These are phyloP conservation scores for Dactylellina parvicollis DNA, from an alignment of 2,329 filamentous ascomycete genomes.

Conservation along the genomic window DNA sequence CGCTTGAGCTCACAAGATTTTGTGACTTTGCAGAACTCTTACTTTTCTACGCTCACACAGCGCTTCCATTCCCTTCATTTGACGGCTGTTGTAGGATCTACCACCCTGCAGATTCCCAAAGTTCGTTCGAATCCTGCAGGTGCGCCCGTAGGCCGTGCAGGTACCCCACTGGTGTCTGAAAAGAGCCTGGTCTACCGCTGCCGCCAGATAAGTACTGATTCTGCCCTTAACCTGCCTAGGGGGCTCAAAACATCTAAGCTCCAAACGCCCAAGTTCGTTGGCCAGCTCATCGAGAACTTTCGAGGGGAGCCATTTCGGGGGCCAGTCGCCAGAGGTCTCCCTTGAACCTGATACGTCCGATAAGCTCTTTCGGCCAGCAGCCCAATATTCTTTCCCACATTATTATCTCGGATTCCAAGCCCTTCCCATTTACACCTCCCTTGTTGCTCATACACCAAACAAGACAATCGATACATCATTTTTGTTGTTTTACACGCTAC, in stretches of 20 bases:
- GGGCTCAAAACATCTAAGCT: constrained; percentile 24
- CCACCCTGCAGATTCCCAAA: constrained; percentile 16
- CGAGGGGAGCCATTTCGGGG: constrained; percentile 35
- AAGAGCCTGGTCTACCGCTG: constrained; percentile 23
- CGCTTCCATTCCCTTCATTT: constrained; percentile 8
- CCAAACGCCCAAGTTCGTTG: constrained; percentile 17
- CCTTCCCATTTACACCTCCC: constrained; percentile 34
- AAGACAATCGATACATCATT: constrained; percentile 23
- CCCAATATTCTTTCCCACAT: constrained; percentile 30
- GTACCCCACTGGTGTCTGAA: constrained; percentile 30
- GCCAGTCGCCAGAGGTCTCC: constrained; percentile 21
- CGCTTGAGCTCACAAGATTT: too few relatives aligned
- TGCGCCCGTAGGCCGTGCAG: constrained; percentile 28
- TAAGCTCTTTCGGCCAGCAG: constrained; percentile 18
- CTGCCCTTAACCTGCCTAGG: constrained; percentile 32
- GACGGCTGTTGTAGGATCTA: constrained; percentile 7
- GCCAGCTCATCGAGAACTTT: constrained; percentile 21
- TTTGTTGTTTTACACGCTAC: constrained; percentile 13
- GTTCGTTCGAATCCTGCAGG: constrained; percentile 25
- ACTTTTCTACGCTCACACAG: background rate
- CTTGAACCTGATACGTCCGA: constrained; percentile 14
- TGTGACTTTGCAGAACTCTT: background rate
- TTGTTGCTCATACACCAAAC: constrained; percentile 9
- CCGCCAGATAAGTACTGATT: constrained; percentile 12
- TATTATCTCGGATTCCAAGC: constrained; percentile 27